Conservation (phyloP, 345 rosid species). For the Hevea brasiliensis region DNA sequence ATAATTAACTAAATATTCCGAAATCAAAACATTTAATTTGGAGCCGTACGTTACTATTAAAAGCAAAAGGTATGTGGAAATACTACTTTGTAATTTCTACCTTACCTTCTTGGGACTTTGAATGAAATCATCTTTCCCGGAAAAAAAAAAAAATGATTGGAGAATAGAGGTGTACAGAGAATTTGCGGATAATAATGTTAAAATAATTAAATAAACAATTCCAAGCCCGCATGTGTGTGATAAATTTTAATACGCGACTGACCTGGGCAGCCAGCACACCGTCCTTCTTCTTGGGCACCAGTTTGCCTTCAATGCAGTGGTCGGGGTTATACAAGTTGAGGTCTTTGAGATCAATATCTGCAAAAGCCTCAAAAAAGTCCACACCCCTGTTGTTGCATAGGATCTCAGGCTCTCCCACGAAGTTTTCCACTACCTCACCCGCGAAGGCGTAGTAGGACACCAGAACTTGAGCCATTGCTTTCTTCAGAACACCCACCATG, state of each 20-base stretch:
- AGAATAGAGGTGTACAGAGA: no score
- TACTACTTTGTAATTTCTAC: no score
- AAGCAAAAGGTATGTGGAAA: no score
- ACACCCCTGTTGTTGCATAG: constrained; percentile 85
- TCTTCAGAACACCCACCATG: constrained; percentile 45
- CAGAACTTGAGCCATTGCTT: constrained; percentile 60
- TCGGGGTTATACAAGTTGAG: constrained; percentile 74
- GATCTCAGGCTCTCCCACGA: constrained; percentile 73
- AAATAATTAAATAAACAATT: no score
- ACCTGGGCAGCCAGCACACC: constrained; percentile 83
- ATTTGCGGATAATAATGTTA: no score
- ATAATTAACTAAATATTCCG: no score
- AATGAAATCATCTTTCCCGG: no score
- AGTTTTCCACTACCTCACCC: constrained; percentile 60
- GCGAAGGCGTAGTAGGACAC: constrained; percentile 70
- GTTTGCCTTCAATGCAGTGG: constrained; percentile 54
- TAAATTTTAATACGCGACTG: not conserved
- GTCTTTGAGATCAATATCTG: constrained; percentile 50
- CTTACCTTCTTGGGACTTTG: no score
- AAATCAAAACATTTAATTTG: no score
- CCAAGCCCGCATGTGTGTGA: no score
- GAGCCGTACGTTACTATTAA: no score
- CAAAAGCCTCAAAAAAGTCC: constrained; percentile 62
- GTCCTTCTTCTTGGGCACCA: constrained; percentile 53
- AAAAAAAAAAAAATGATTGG: no score